Evolutionary conservation across 495 filamentous ascomycete genomes (phyloP), one percentile per base, ranked within the genome.

Genomic region (Clohesyomyces aquaticus): DNA sequence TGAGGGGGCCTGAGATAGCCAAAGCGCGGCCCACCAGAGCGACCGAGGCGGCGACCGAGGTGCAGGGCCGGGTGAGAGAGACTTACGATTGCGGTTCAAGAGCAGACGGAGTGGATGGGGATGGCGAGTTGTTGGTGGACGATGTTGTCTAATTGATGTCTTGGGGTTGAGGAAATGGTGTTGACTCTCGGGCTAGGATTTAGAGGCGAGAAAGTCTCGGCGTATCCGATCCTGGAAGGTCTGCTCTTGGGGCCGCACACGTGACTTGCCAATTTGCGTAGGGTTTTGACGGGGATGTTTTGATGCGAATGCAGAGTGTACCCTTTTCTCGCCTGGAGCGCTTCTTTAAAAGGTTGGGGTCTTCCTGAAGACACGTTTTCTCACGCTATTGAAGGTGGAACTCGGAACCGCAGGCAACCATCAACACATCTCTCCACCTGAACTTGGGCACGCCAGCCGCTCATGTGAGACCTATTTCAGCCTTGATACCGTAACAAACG

Each of bases 71-170:
- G 56, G 21, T 41, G 19, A 18, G 49, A 16, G 29, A 32, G 27
- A 65, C 67, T 70, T 66, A 70, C 67, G 35, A 45, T 43, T 9
- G 50, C 22, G 35, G 67, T 60, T 55, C 57, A 62, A 66, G 67
- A 66, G 58, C 46, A 46, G 38, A 23, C 11, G 54, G 22, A 27
- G 46, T 59, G 47, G 55, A 62, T 66, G 63, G 63, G 47, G 55
- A 63, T 59, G 67, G 59, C 21, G 18, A 16, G 55, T 28, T 53
- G 67, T n/a, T 14, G 46, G 51, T 42, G 23, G 61, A 59, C 41
- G 67, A 57, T 59, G 67, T 66, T 49, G 49, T 66, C 58, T 70
- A 70, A 66, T 63, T 66, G 67, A 66, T 69, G 66, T 65, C 55
- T 61, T 47, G 63, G 45, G 63, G 63, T 53, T 63, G 67, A 66